Evolutionary conservation across 2,329 filamentous ascomycete genomes (phyloP), one percentile per base, ranked within the genome.

Genomic region (Colletotrichum lindemuthianum): DNA sequence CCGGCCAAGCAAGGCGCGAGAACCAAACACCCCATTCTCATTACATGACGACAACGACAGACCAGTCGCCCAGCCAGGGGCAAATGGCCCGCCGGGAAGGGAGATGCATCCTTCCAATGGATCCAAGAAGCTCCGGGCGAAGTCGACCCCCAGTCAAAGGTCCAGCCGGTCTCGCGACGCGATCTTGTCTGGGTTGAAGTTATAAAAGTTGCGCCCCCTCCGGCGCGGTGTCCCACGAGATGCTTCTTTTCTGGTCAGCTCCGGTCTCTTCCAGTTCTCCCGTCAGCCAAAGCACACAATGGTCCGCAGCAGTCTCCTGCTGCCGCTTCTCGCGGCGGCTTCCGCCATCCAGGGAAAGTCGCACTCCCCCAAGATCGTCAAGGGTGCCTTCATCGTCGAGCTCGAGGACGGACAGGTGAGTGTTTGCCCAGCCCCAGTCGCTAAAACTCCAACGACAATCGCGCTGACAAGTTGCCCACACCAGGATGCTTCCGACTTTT

Each of bases 361-460:
- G n/a, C 47, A 67, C 39, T 70, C 64, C 49, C 70, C 67, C 55
- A 63, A 72, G 36, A 69, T 77, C 44, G 69, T 86, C 11, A 75
- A 80, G 0, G 82, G 84, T 16, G 80, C 80, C 32, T 86, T 81
- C 72, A 82, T 86, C 67, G 78, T 86, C 63, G 84, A 86, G 68
- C 82, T 86, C 55, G 80, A 85, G 49, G 79, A 84, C 16, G 76
- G 77, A 8, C 74, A 82, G 69, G 84, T 85, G 73, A 69, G 77
- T 71, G 43, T 11, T 49, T 1, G 6, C 11, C n/a, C 5, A 1
- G 34, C 16, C 0, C n/a, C n/a, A n/a, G 8, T 10, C 11, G 37
- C 16, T 11, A 0, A 8, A 16, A 11, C 16, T 9, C 2, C 13
- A 49, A 15, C 45, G 4, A 41, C 44, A 10, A 12, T 11, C 7